A percentile compares a stretch with the other conserved stretches of the same genome.
Evolutionary conservation across 768 basidiomycete species (phyloP).

Genomic region (Piloderma croceum): DNA sequence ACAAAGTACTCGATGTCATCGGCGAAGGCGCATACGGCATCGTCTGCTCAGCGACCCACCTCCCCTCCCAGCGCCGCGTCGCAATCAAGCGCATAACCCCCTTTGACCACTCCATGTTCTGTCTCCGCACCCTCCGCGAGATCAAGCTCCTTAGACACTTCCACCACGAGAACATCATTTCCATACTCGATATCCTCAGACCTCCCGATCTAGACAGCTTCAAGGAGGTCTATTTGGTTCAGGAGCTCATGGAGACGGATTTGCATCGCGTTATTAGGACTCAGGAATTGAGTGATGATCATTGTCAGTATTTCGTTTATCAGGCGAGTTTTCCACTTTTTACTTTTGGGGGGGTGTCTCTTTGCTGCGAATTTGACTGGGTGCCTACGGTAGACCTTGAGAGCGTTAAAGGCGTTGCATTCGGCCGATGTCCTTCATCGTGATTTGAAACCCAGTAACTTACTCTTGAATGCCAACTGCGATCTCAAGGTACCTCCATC

Average conservation of each 20-base stretch:
- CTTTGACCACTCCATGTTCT: constrained; percentile 95
- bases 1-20: constrained; percentile 81
- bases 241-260: constrained; percentile 89
- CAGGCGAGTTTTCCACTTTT: constrained; percentile 47
- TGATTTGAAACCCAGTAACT: constrained; percentile 94
- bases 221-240: constrained; percentile 75
- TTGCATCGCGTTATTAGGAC: constrained; percentile 95
- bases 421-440: constrained; percentile 93
- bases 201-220: constrained; percentile 72
- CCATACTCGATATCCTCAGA: constrained; percentile 88
- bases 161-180: constrained; percentile 85
- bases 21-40: constrained; percentile 93
- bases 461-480: constrained; percentile 93
- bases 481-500: constrained; percentile 72
- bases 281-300: constrained; percentile 90
- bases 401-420: constrained; percentile 92
- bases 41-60: constrained; percentile 88
- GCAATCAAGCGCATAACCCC: constrained; percentile 97
- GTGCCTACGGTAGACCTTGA: constrained; percentile 53
- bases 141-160: constrained; percentile 80
- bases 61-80: constrained; percentile 83
- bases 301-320: constrained; percentile 96
- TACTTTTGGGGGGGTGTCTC: constrained; percentile 7
- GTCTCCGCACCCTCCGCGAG: constrained; percentile 83
- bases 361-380: constrained; percentile 1